These are phyloP conservation scores for Coniella lustricola DNA, from an alignment of 2,329 filamentous ascomycete species.

Conservation along the genomic window DNA sequence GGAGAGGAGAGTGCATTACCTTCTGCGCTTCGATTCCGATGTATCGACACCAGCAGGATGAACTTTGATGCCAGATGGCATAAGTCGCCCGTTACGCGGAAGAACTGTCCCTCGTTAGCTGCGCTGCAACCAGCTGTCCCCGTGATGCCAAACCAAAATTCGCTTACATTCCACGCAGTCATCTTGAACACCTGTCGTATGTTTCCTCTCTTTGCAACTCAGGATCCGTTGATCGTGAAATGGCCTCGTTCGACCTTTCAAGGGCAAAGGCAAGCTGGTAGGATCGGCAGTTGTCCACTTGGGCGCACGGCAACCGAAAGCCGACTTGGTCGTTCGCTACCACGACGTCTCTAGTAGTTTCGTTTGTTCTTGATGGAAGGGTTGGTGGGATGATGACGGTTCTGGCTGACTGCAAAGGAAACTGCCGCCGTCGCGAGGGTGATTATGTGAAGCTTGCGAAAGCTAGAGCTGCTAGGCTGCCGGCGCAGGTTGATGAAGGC, in stretches of 20 bases:
- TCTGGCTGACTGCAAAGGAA: too few relatives aligned
- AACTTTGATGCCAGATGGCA: slow-evolving; percentile 82
- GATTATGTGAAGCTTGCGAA: slow-evolving; percentile 1
- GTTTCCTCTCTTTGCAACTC: too few relatives aligned
- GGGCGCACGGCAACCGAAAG: background rate
- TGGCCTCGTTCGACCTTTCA: background rate
- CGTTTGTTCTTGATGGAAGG: too few relatives aligned
- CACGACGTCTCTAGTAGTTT: background rate
- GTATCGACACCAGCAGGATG: slow-evolving; percentile 86
- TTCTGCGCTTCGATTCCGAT: slow-evolving; percentile 80
- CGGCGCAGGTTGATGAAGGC: background rate
- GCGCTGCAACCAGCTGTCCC: background rate
- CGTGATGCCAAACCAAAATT: too few relatives aligned
- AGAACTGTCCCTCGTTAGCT: slow-evolving; percentile 34
- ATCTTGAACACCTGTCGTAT: too few relatives aligned
- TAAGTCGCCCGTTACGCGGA: slow-evolving; percentile 76
- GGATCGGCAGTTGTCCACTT: too few relatives aligned
- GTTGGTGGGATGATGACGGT: too few relatives aligned
- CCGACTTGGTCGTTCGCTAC: background rate
- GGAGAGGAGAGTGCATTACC: slow-evolving; percentile 37
- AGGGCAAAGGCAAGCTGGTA: background rate
- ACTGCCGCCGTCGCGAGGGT: background rate
- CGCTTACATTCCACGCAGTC: slow-evolving; percentile 20
- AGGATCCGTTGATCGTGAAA: too few relatives aligned
- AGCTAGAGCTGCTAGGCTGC: slow-evolving; percentile 5